A percentile compares a stretch with the other conserved stretches of the same genome.
phyloP scores from a whole-genome alignment of 2,329 filamentous ascomycete genomes.

The Epicoccum nigrum region DNA sequence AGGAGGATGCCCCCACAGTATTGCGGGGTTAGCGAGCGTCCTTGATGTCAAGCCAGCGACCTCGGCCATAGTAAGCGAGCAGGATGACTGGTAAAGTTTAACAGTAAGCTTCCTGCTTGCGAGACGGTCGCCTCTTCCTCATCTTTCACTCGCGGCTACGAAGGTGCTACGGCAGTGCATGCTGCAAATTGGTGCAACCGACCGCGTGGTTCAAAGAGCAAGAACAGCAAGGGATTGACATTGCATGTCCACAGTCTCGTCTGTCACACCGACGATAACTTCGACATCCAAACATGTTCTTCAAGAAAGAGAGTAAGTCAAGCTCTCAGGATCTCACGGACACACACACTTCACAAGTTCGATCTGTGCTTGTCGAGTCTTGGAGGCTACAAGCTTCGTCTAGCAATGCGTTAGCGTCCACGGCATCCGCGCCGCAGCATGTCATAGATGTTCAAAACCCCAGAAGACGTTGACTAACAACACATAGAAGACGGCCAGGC shows the following conservation, averaged over 20 bases:
- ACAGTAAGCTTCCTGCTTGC: conserved; percentile 1
- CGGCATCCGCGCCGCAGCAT: neutral
- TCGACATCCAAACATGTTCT: conserved; percentile 34
- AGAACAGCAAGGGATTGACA: conserved; percentile 13
- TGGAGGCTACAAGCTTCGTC: conserved; percentile 13
- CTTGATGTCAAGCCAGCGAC: conserved; percentile 20
- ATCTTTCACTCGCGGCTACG: conserved; percentile 9
- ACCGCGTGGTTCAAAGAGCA: conserved; percentile 13
- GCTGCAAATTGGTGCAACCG: conserved; percentile 5
- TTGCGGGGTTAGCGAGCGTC: conserved; percentile 32
- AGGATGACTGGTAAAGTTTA: conserved; percentile 7
- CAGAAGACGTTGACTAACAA: conserved; percentile 18
- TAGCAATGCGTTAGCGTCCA: conserved; percentile 1
- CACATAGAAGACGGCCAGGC: conserved; percentile 23
- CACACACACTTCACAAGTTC: neutral
- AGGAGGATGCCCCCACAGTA: conserved; percentile 13
- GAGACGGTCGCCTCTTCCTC: conserved; percentile 2
- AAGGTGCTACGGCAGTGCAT: conserved; percentile 11
- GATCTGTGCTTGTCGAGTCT: conserved; percentile 3
- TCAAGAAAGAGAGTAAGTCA: conserved; percentile 42
- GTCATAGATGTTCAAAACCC: neutral
- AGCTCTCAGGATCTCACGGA: neutral
- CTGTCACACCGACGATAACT: conserved; percentile 4
- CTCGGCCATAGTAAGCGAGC: conserved; percentile 23
- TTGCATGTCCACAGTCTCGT: neutral